Evolutionary conservation across 768 basidiomycete species (phyloP).

Genomic region (Suillus ampliporus): DNA sequence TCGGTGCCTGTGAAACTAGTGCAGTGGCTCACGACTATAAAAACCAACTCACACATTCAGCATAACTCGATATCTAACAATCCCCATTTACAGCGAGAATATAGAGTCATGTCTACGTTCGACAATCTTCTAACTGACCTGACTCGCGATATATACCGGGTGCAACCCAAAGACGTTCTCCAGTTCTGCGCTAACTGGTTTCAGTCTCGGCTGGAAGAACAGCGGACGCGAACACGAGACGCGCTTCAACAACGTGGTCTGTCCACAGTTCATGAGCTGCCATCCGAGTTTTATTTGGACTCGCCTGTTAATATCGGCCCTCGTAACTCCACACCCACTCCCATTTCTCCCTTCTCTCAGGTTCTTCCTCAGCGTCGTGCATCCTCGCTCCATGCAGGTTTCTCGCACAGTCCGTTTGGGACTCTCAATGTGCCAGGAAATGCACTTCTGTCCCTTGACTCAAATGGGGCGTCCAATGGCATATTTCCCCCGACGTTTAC

Average conservation of each 20-base stretch:
- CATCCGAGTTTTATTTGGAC: constrained; percentile 65
- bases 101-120: constrained; percentile 68
- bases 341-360: constrained; percentile 64
- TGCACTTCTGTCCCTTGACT: constrained; percentile 64
- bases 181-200: constrained; percentile 98
- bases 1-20: constrained; percentile 18
- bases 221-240: constrained; percentile 76
- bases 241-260: constrained; percentile 57
- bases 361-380: constrained; percentile 52
- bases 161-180: constrained; percentile 87
- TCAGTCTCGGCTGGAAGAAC: constrained; percentile 84
- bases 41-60: constrained; percentile 5
- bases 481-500: constrained; percentile 59
- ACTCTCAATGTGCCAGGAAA: constrained; percentile 83
- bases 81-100: constrained; percentile 18
- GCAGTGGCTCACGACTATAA: constrained; percentile 15
- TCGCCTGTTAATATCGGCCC: constrained; percentile 42
- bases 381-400: constrained; percentile 56
- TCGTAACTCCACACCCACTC: constrained; percentile 41
- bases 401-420: constrained; percentile 74
- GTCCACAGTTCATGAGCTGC: constrained; percentile 56
- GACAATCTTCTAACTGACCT: constrained; percentile 84
- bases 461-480: constrained; percentile 32
- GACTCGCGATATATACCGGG: constrained; percentile 83
- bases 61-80: constrained; percentile 11